phyloP scores from a whole-genome alignment of 768 basidiomycete species.

The Mycena vitilis region DNA sequence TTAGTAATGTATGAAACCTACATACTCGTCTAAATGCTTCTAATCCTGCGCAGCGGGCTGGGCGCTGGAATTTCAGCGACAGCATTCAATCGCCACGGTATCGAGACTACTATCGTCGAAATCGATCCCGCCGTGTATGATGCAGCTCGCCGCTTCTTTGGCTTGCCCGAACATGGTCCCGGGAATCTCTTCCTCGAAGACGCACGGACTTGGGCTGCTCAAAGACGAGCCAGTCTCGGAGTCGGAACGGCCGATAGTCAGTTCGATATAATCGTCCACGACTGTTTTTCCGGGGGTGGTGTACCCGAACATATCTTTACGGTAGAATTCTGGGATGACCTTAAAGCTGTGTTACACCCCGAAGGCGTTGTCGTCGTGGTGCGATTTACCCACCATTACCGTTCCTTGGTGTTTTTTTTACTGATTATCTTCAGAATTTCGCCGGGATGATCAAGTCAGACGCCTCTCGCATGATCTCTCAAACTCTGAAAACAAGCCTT shows the following conservation, averaged over 20 bases:
- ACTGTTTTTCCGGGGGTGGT: constrained; percentile 95
- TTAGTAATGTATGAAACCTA: constrained; percentile 72
- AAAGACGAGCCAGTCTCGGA: constrained; percentile 46
- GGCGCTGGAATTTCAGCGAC: constrained; percentile 87
- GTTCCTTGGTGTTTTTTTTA: background rate
- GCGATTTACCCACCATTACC: constrained; percentile 43
- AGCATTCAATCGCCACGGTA: constrained; percentile 74
- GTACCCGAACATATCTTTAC: constrained; percentile 90
- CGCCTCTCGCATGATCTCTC: constrained; percentile 72
- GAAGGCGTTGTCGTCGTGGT: constrained; percentile 88
- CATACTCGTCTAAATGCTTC: constrained; percentile 19
- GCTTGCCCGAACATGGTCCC: constrained; percentile 72
- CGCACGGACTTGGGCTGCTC: constrained; percentile 76
- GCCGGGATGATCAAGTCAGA: constrained; percentile 76
- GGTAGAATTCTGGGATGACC: constrained; percentile 81
- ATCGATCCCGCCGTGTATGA: constrained; percentile 92
- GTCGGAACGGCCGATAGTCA: constrained; percentile 45
- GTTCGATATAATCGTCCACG: constrained; percentile 86
- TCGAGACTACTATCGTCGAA: constrained; percentile 88
- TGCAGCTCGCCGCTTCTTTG: constrained; percentile 84
- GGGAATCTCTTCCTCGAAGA: constrained; percentile 80
- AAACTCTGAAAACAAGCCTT: constrained; percentile 80
- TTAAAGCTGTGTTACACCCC: constrained; percentile 70
- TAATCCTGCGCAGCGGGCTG: constrained; percentile 72
- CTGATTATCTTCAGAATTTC: constrained; percentile 67